Conservation (phyloP, 176 grass and related monocot species). For the Bolboschoenus planiculmis region DNA sequence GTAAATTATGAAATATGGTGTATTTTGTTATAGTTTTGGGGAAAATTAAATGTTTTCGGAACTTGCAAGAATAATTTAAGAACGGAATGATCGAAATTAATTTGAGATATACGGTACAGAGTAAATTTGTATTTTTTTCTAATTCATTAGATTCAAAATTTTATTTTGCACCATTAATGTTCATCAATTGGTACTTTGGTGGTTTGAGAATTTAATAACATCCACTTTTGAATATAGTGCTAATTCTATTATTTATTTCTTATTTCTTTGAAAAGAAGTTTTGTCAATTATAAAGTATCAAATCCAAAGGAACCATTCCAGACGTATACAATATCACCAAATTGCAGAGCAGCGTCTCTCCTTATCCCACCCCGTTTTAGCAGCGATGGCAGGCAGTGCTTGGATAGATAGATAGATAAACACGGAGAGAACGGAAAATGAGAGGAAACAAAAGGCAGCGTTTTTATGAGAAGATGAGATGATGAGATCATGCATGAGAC, state of each 20-base stretch:
- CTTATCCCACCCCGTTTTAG: no score
- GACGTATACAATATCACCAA: no score
- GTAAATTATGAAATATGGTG: no score
- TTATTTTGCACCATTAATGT: background rate
- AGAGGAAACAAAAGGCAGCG: conserved; percentile 2
- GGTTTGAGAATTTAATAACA: background rate
- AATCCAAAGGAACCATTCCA: no score
- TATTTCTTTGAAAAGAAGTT: no score
- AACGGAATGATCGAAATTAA: background rate
- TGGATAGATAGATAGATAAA: no score
- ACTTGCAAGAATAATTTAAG: background rate
- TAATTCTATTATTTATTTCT: no score
- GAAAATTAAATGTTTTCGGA: background rate
- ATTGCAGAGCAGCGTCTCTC: no score
- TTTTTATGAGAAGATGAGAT: background rate
- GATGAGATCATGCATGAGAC: no score
- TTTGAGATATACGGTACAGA: background rate
- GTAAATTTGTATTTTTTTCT: background rate
- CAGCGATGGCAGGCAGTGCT: no score
- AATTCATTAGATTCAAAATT: background rate
- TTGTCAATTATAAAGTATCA: no score
- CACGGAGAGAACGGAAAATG: no score
- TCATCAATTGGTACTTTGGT: background rate
- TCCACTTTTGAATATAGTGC: background rate
- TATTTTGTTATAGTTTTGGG: background rate